A percentile compares a stretch with the other conserved stretches of the same genome.
Conservation (phyloP, 1,284 basidiomycete genomes). For the Vanrija humicola region DNA sequence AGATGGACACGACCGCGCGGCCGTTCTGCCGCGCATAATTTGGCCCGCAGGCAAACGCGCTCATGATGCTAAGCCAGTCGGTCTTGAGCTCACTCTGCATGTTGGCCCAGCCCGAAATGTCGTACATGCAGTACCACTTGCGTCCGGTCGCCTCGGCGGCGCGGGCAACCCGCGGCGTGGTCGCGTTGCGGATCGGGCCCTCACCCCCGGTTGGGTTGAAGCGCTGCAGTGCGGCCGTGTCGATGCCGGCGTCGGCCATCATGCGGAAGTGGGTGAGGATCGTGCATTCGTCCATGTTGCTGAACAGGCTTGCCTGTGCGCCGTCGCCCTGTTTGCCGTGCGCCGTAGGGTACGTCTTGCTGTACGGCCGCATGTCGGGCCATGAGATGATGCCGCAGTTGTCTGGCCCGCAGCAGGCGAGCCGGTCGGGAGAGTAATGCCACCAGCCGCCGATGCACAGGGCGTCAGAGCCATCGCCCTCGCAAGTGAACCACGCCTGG, state of each 20-base stretch:
- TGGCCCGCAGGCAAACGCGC: slow-evolving; percentile 1
- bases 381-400: slow-evolving; percentile 16
- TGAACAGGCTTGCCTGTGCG: slow-evolving; percentile 9
- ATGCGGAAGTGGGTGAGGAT: slow-evolving; percentile 13
- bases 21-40: slow-evolving; percentile 16
- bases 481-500: slow-evolving; percentile 19
- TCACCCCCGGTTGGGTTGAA: slow-evolving; percentile 17
- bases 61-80: slow-evolving; percentile 16
- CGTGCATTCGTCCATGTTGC: slow-evolving; percentile 9
- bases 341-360: slow-evolving; percentile 7
- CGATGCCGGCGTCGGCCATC: slow-evolving; percentile 15
- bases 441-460: slow-evolving; percentile 12
- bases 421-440: slow-evolving; percentile 18
- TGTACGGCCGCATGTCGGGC: slow-evolving; percentile 17
- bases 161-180: slow-evolving; percentile 5
- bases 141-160: slow-evolving; percentile 8
- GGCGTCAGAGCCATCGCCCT: slow-evolving; percentile 11
- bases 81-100: slow-evolving; percentile 9
- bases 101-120: slow-evolving; percentile 11
- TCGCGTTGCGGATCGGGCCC: slow-evolving; percentile 14
- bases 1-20: slow-evolving; percentile 17
- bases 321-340: slow-evolving; percentile 1
- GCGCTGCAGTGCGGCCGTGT: slow-evolving; percentile 20
- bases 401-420: not conserved
- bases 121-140: slow-evolving; percentile 23